Base-by-base conservation (phyloP, 352 stramenopile genomes). In the Pythium aristosporum region DNA sequence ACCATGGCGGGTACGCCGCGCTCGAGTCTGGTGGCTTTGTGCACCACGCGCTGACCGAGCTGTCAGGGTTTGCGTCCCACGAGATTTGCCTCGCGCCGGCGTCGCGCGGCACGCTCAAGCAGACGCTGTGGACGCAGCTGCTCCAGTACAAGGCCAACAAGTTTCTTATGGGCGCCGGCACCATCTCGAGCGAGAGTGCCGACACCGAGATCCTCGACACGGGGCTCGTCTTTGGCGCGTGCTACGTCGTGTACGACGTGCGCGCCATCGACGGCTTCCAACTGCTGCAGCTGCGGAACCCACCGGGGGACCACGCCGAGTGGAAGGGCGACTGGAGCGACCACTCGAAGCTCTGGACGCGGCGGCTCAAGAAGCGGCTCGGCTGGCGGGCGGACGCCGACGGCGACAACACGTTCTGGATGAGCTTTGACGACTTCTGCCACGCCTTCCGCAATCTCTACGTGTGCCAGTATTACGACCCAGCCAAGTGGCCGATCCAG, bases 261-360 rank as follows among this genome's bases (percentile, higher is more conserved):
- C 76, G 75, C 15, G 71, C 94, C 63, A 75, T 97, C 12, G 89
- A 94, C 68, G 86, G 86, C 44, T 78, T 94, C 63, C 75, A 91
- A 52, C 76, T 98, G 28, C 53, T 98, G 51, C 71, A 95, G 71
- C 75, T 98, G 61, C 89, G 90, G 53, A 98, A 98, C 65, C 92
- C 94, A 3, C 96, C 92, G 55, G 89, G 93, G 44, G 91, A 98
- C 64, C 88, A 97, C 63, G 77, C 76, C 52, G 88, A 97, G 71
- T 98, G 94, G 94, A 90, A 89, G 63, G 93, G 93, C 21, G 92
- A 98, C 71, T 98, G 94, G 94, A 95, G 88, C 65, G 90, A 98
- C 76, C 69, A 72, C 57, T 98, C 90, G 23, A 74, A 79, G 44
- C 81, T 97, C 32, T 98, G 94, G 94, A 98, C 84, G 63, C 89